Evolutionary conservation across 208 protist genomes (phyloP).

Genomic region (Phytomonas sp.): DNA sequence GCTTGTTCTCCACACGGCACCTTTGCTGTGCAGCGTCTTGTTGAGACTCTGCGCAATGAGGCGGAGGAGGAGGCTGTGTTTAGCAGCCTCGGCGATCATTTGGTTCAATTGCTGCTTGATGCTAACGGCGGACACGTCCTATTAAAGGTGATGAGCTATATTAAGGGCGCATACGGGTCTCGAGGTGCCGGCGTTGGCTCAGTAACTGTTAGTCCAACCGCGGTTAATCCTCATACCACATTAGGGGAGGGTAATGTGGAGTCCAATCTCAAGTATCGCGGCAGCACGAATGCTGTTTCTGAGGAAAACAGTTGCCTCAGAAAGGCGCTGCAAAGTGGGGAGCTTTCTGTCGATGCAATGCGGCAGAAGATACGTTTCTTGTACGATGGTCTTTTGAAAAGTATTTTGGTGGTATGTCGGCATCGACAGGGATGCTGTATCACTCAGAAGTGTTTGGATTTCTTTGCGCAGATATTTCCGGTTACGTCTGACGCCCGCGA

Average conservation of each 20-base stretch:
- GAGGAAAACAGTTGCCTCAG: slow-evolving; percentile 4
- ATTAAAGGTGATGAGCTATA: slow-evolving; percentile 56
- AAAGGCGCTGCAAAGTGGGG: background rate
- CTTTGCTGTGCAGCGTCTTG: slow-evolving; percentile 93
- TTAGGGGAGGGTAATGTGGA: background rate
- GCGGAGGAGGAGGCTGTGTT: slow-evolving; percentile 71
- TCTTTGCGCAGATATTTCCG: slow-evolving; percentile 19
- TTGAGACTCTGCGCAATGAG: slow-evolving; percentile 80
- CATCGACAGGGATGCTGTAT: slow-evolving; percentile 89
- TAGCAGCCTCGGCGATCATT: slow-evolving; percentile 20
- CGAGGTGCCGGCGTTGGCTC: background rate
- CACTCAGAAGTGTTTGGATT: slow-evolving; percentile 92
- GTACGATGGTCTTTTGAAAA: slow-evolving; percentile 13
- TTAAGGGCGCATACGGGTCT: slow-evolving; percentile 8
- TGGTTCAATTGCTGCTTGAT: slow-evolving; percentile 88
- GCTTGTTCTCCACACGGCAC: slow-evolving; percentile 89
- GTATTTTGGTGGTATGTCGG: slow-evolving; percentile 39
- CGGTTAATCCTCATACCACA: background rate
- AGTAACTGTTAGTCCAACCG: background rate
- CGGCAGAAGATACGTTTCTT: slow-evolving; percentile 49
- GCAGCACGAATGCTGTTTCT: background rate
- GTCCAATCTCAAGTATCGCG: background rate
- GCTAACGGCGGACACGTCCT: slow-evolving; percentile 96
- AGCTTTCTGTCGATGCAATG: background rate
- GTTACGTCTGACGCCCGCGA: slow-evolving; percentile 10